Base-by-base conservation (phyloP, 2,329 filamentous ascomycete genomes). In the Alternaria burnsii region DNA sequence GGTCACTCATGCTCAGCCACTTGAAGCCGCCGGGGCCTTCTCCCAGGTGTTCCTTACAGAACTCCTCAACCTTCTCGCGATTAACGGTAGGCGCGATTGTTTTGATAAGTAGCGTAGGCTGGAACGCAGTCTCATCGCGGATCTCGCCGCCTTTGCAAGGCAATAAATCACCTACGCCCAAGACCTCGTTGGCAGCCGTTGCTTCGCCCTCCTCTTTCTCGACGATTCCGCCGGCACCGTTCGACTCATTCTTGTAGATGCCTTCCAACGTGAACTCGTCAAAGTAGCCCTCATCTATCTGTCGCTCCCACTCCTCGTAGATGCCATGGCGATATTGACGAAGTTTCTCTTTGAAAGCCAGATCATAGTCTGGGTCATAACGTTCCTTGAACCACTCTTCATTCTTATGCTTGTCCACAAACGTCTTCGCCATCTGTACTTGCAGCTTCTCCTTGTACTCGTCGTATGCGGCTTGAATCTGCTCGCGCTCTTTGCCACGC, bases 311-410 rank as follows among this genome's bases (percentile, higher is more conserved):
- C 70, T 95, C 92, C 47, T 85, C 87, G 78, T 95, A 97, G 53
- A 89, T 87, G 14, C 87, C 88, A 41, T 89, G 88, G 47, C 96
- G 90, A 75, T 92, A 93, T 47, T 93, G 90, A 77, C 90, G 91
- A 54, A 98, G 82, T 71, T 92, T 90, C 61, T 84, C 82, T 57
- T 91, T 89, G 72, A 97, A 88, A 2, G 86, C 85, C 67, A 94
- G 89, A 53, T 92, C 86, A 55, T 94, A 88, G 68, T 95, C 92
- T 1, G 92, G 87, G 30, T 96, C 89, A 71, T 99, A 99, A 76
- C 93, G 89, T 80, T 99, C 95, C 70, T 90, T 92, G 82, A 99
- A 99, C 95, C 95, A 99, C 76, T 99, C 94, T 78, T 99, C 95
- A 43, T 89, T 89, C 77, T 97, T 97, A 80, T 99, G 95, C 70